A percentile compares a stretch with the other conserved stretches of the same genome.
Conservation (phyloP, 2,329 filamentous ascomycete genomes). For the Chrysoporthe puriensis region DNA sequence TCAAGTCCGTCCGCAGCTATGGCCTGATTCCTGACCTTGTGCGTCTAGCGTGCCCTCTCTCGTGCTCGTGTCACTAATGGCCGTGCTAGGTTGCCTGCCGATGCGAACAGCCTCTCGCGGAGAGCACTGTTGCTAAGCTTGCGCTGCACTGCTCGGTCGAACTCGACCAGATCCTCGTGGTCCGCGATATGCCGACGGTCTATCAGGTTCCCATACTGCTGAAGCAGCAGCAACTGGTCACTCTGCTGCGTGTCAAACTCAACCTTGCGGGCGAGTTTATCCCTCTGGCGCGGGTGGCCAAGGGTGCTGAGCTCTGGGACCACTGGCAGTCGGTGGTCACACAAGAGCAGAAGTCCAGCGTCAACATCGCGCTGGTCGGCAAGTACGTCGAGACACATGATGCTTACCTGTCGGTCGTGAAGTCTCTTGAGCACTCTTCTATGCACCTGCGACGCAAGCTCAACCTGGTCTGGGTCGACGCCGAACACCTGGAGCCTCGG, state of each 20-base stretch:
- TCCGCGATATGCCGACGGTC: constrained; percentile 85
- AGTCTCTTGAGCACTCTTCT: constrained; percentile 86
- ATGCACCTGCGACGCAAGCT: constrained; percentile 85
- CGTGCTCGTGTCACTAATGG: constrained; percentile 30
- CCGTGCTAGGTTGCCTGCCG: constrained; percentile 79
- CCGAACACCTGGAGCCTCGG: constrained; percentile 76
- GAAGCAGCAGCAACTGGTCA: constrained; percentile 75
- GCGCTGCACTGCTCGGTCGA: constrained; percentile 89
- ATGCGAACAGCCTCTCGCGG: constrained; percentile 76
- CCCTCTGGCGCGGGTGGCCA: constrained; percentile 56
- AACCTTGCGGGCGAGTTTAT: constrained; percentile 62
- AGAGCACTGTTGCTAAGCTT: constrained; percentile 80
- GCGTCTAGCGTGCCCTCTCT: constrained; percentile 33
- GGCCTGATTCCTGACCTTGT: constrained; percentile 74
- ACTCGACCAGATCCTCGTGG: constrained; percentile 81
- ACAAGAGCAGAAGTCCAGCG: constrained; percentile 68
- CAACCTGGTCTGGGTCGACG: constrained; percentile 82
- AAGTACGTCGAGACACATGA: constrained; percentile 89
- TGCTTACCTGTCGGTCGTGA: constrained; percentile 70
- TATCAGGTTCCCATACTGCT: constrained; percentile 97
- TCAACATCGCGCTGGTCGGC: constrained; percentile 85
- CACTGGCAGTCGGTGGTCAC: constrained; percentile 75
- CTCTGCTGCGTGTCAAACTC: constrained; percentile 67
- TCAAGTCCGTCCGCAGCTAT: constrained; percentile 80
- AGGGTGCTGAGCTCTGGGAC: constrained; percentile 73